Conservation (phyloP, 1,284 basidiomycete species). For the Marasmius oreades region DNA sequence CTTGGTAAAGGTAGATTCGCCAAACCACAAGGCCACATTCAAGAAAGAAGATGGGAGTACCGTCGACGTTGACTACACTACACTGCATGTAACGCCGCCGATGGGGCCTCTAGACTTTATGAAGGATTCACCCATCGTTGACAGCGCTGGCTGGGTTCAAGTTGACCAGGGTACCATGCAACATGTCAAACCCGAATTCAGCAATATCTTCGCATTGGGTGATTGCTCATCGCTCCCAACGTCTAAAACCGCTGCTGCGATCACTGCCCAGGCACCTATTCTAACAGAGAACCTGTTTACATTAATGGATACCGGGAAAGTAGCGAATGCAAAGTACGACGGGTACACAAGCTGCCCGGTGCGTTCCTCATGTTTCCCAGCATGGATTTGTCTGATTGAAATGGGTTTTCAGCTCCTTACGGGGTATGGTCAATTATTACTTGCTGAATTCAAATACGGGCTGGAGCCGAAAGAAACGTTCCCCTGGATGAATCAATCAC, state of each 20-base stretch:
- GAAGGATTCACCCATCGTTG: slow-evolving; percentile 77
- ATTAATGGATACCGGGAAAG: slow-evolving; percentile 67
- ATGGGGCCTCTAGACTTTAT: slow-evolving; percentile 87
- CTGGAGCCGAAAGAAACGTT: slow-evolving; percentile 87
- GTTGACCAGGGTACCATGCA: slow-evolving; percentile 81
- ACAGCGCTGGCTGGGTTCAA: slow-evolving; percentile 84
- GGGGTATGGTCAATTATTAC: slow-evolving; percentile 82
- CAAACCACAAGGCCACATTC: slow-evolving; percentile 80
- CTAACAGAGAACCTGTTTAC: slow-evolving; percentile 86
- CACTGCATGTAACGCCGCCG: slow-evolving; percentile 88
- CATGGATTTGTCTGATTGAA: slow-evolving; percentile 15
- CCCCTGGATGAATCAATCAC: slow-evolving; percentile 67
- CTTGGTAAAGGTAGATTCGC: slow-evolving; percentile 70
- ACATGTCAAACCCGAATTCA: slow-evolving; percentile 75
- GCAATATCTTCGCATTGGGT: slow-evolving; percentile 87
- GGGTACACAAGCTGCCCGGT: slow-evolving; percentile 87
- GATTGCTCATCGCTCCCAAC: slow-evolving; percentile 92
- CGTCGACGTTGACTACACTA: slow-evolving; percentile 73
- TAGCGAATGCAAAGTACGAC: slow-evolving; percentile 69
- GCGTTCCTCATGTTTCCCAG: slow-evolving; percentile 25
- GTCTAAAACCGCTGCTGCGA: slow-evolving; percentile 94
- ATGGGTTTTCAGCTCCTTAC: slow-evolving; percentile 61
- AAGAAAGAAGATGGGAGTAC: slow-evolving; percentile 67
- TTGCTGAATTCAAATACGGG: slow-evolving; percentile 91
- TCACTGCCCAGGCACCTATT: slow-evolving; percentile 91